Evolutionary conservation across 2,329 filamentous ascomycete species (phyloP).

Genomic region (Penicillium sp.): DNA sequence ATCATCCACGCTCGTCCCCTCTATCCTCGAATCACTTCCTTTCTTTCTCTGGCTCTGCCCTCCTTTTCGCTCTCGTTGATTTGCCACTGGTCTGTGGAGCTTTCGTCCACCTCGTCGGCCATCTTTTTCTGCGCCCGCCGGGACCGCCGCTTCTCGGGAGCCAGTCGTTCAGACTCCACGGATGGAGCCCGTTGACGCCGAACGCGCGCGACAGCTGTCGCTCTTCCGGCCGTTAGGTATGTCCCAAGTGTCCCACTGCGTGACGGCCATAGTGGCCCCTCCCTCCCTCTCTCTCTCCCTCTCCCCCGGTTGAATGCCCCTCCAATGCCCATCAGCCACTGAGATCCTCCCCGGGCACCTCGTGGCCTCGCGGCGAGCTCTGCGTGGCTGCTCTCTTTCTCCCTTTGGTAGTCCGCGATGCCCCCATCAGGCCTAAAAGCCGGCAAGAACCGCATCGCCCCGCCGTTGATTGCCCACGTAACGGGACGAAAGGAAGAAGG

Average conservation of each 20-base stretch:
- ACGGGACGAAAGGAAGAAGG: too few species aligned
- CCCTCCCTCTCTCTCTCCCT: constrained; percentile 1
- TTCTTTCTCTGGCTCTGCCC: too few species aligned
- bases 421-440: neutral
- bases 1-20: too few species aligned
- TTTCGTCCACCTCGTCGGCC: neutral
- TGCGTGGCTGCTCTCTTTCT: constrained; percentile 6
- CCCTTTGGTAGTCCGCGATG: neutral
- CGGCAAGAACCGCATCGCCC: neutral
- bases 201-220: constrained; percentile 39
- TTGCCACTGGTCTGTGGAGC: too few species aligned
- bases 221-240: constrained; percentile 42
- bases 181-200: constrained; percentile 33
- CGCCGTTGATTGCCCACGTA: too few species aligned
- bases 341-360: constrained; percentile 22
- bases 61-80: too few species aligned
- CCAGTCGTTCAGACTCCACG: constrained; percentile 1
- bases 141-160: constrained; percentile 10
- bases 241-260: constrained; percentile 11
- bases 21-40: too few species aligned
- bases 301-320: too few species aligned
- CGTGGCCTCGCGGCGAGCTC: constrained; percentile 32
- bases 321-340: constrained; percentile 25
- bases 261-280: too few species aligned
- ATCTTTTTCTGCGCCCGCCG: constrained; percentile 12